These are phyloP conservation scores for Wickerhamomyces canadensis DNA, from an alignment of 805 yeast genomes.

Conservation along the genomic window DNA sequence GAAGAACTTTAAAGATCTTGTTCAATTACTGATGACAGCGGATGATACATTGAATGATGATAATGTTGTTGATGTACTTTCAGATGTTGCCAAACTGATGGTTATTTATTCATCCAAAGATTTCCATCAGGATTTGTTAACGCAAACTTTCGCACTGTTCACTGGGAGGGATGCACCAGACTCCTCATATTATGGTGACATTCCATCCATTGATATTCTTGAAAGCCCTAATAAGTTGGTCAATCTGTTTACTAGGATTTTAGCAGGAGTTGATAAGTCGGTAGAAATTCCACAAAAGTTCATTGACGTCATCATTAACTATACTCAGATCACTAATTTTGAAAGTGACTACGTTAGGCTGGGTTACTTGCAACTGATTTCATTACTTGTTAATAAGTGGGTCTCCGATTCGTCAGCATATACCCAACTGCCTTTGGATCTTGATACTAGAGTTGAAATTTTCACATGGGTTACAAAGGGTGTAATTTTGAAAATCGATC, in stretches of 20 bases:
- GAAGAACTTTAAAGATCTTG: conserved; percentile 11
- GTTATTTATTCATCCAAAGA: conserved; percentile 25
- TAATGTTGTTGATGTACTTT: conserved; percentile 20
- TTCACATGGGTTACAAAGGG: conserved; percentile 72
- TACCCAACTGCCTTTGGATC: conserved; percentile 2
- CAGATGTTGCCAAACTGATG: conserved; percentile 31
- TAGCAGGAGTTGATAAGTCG: conserved; percentile 48
- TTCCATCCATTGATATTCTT: conserved; percentile 18
- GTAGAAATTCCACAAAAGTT: conserved; percentile 20
- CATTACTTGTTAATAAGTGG: conserved; percentile 58
- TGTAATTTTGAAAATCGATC: conserved; percentile 52
- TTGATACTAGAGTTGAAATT: conserved; percentile 41
- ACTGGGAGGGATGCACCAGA: conserved; percentile 16
- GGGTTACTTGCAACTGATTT: conserved; percentile 51
- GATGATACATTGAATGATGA: conserved; percentile 3
- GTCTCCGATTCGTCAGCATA: conserved; percentile 1
- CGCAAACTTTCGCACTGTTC: conserved; percentile 34
- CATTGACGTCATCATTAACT: conserved; percentile 8
- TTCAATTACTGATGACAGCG: conserved; percentile 6
- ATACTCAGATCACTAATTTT: conserved; percentile 9
- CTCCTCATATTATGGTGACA: conserved; percentile 9
- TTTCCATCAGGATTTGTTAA: conserved; percentile 40
- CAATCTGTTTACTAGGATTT: conserved; percentile 36
- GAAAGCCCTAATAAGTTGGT: conserved; percentile 29
- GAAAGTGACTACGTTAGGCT: conserved; percentile 28